Evolutionary conservation across 2,329 filamentous ascomycete genomes (phyloP), one percentile per base, ranked within the genome.

Genomic region (Colletotrichum nymphaeae): DNA sequence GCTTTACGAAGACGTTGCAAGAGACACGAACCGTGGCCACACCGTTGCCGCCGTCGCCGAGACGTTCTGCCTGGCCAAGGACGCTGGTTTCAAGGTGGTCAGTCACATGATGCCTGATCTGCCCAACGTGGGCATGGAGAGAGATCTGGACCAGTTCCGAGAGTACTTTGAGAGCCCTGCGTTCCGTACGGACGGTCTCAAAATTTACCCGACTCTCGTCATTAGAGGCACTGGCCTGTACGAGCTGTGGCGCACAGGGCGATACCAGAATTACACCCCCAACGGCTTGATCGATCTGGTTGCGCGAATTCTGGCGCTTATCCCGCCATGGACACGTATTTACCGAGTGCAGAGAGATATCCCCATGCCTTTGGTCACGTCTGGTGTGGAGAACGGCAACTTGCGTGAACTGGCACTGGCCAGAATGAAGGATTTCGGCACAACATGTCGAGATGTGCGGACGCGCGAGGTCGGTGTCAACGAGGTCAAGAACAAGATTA

Each of bases 101-200:
- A 97, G 94, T 77, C 97, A 99, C 84, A 99, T 99, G 97, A 99
- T 99, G 97, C 97, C 97, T 1, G 97, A 99, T 81, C 85, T 99
- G 60, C 97, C 97, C 4, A 99, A 99, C 78, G 97, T 99, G 2
- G 97, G 97, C 69, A 98, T 98, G 94, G 97, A 99, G 84, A 93
- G 97, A 78, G 97, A 99, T 81, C 88, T 99, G 56, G 95, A 97
- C 80, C 97, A 99, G 78, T 99, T 99, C 83, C 90, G 94, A 76
- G 97, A 99, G 81, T 99, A 99, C 82, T 99, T 99, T 79, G 95
- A 98, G 81, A 98, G 95, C 81, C 97, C 97, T 1, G 95, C 92
- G 55, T 99, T 99, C 86, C 90, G 97, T 73, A 99, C 97, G 1
- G 97, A 99, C 80, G 97, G 97, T 1, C 87, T 99, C 65, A 99